Base-by-base conservation (phyloP, 106 monocot species). In the Apostasia ramifera region DNA sequence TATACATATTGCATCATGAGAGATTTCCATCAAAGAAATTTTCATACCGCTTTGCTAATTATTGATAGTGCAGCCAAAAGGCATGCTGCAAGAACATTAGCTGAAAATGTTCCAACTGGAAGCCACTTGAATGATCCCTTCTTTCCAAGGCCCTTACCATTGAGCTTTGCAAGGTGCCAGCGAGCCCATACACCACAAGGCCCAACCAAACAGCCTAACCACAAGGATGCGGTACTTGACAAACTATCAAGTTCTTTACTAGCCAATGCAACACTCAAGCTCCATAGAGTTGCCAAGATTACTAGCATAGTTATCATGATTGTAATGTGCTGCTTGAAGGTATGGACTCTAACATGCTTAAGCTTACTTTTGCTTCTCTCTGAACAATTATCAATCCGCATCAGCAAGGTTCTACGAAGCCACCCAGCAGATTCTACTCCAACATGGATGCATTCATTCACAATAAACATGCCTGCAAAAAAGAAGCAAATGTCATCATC, bases 101-200 rank as follows among this genome's bases (percentile, higher is more conserved):
- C 93, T 5, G 50, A 62, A 46, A 93, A 49, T 3, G 98, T 98
- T 46, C 98, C 98, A 51, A 90, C 45, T 4, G 98, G 98, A 2
- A 93, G 68, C 98, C 98, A 93, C 55, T 76, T 83, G 55, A 93
- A 70, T 5, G 2, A 9, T 12, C 70, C 66, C 44, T 79, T 81
- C 60, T 57, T 90, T 45, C 98, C 98, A 1, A 92, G 5, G 8
- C 93, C 98, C 62, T 67, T 71, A 10, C 93, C 98, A 48, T 98
- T 98, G 11, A 93, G 81, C 66, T 85, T 82, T 0, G 93, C 93
- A 56, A 98, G 58, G 68, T 83, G 83, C 92, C 92, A 98, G 47
- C 98, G 82, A 8, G 52, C 44, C 98, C 98, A 98, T 5, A 93
- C 98, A 13, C 93, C 98, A 1, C 81, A 74, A 13, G 92, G 87